Evolutionary conservation across 73 alveolate genomes (phyloP), one percentile per base, ranked within the genome.

Genomic region (Tetrahymena borealis): DNA sequence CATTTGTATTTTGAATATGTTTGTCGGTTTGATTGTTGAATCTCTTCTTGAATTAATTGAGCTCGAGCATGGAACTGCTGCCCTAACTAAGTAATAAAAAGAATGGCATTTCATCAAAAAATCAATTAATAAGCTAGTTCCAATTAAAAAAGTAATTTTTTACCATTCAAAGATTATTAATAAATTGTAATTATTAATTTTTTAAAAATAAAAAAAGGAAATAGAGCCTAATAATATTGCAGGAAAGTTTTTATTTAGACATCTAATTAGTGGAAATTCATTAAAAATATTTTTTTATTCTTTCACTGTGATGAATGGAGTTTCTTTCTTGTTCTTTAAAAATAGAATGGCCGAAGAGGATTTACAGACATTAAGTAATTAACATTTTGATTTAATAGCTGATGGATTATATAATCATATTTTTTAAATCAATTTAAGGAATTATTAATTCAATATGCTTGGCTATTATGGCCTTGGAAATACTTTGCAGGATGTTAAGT

Each of bases 1-100:
- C 39, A 85, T 90, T 4, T 93, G 93, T 33, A 93, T 93, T 90
- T 32, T 93, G 12, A 93, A 93, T 93, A 93, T 93, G 95, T 93
- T 93, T 93, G 91, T 93, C 28, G 79, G 95, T 39, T 40, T 93
- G 33, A 90, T 93, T 24, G 95, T 93, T 15, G 85, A 60, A 28
- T 60, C 85, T 13, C 35, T 60, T 18, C 31, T 60, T 9, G 85
- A 60, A n/a, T 60, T 60, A 9, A 60, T 10, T 60, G 85, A 60
- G 32, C 85, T 24, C 7, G 85, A 60, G 28, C n/a, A 28, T 28
- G 85, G 85, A 60, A 60, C 85, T 60, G 37, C n/a, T 20, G 9
- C 36, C 7, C 28, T 60, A 18, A 60, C 85, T 7, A 60, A 60
- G 85, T 20, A 60, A 60, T 9, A 60, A 35, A 60, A 60, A 20